Conservation (phyloP, 495 filamentous ascomycete species). For the Hypoxylon fuscum region DNA sequence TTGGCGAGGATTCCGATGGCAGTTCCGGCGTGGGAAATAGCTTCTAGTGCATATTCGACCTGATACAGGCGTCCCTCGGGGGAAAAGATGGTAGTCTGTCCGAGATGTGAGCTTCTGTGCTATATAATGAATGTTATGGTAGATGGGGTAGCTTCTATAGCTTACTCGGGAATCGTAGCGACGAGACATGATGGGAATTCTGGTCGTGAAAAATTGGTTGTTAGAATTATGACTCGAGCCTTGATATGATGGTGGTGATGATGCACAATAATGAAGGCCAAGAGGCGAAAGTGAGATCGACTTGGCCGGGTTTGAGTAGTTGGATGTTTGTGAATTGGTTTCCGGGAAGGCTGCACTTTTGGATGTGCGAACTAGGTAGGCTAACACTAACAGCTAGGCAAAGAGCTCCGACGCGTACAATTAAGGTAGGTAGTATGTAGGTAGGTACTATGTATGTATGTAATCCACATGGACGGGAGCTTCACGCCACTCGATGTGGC, state of each 20-base stretch:
- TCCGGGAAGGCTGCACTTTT: conserved; percentile 11
- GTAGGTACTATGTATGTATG: no score
- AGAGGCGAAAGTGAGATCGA: not conserved
- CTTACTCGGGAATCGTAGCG: conserved; percentile 97
- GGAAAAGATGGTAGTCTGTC: conserved; percentile 98
- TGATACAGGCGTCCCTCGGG: conserved; percentile 98
- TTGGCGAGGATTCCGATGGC: conserved; percentile 95
- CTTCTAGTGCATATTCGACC: conserved; percentile 98
- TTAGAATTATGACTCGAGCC: not conserved
- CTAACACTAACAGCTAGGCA: conserved; percentile 36
- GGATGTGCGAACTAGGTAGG: not conserved
- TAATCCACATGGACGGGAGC: no score
- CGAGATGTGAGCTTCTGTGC: conserved; percentile 52
- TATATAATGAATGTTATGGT: no score
- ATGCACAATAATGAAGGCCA: not conserved
- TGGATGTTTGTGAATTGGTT: conserved; percentile 18
- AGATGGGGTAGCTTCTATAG: conserved; percentile 36
- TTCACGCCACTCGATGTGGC: no score
- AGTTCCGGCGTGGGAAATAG: conserved; percentile 97
- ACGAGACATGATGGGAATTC: conserved; percentile 77
- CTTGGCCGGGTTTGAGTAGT: conserved; percentile 7
- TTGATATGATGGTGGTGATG: no score
- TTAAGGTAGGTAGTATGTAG: not conserved
- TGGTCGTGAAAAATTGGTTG: conserved; percentile 15
- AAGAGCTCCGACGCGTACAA: conserved; percentile 42